Percentiles rank a stretch among this genome's conserved stretches.
These are phyloP conservation scores for Populus deltoides DNA, from an alignment of 345 rosid genomes.

Conservation along the genomic window DNA sequence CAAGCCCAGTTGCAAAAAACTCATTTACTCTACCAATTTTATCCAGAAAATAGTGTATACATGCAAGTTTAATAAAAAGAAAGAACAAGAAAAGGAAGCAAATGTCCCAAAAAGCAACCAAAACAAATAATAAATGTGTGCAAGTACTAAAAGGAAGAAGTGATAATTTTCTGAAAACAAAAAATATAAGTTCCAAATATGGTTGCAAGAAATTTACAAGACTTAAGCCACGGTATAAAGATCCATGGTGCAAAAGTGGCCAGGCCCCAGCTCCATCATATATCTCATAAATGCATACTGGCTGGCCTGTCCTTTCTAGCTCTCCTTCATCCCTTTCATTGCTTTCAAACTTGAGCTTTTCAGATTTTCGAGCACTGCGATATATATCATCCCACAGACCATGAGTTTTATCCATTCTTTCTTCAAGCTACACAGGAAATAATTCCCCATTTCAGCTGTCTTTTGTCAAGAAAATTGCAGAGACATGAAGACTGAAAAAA, in stretches of 20 bases:
- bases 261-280: slow-evolving; percentile 87
- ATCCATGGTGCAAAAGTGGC: slow-evolving; percentile 96
- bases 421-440: slow-evolving; percentile 64
- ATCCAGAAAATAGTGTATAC: too few relatives aligned
- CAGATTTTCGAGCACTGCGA: slow-evolving; percentile 80
- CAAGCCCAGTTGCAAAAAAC: background rate
- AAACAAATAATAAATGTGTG: background rate
- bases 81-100: background rate
- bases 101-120: background rate
- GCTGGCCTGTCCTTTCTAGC: slow-evolving; percentile 95
- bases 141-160: background rate
- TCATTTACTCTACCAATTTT: background rate
- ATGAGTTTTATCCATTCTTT: slow-evolving; percentile 68
- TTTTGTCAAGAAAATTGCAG: slow-evolving; percentile 5
- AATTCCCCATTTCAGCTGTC: slow-evolving; percentile 21
- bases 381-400: slow-evolving; percentile 89
- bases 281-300: slow-evolving; percentile 89
- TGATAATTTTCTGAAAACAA: background rate
- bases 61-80: background rate
- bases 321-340: slow-evolving; percentile 99
- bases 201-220: slow-evolving; percentile 61
- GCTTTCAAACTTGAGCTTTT: slow-evolving; percentile 78
- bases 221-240: slow-evolving; percentile 88
- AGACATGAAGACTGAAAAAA: background rate
- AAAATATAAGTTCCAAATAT: background rate